These are phyloP conservation scores for Lactarius hatsudake DNA, from an alignment of 768 basidiomycete species.

Conservation along the genomic window DNA sequence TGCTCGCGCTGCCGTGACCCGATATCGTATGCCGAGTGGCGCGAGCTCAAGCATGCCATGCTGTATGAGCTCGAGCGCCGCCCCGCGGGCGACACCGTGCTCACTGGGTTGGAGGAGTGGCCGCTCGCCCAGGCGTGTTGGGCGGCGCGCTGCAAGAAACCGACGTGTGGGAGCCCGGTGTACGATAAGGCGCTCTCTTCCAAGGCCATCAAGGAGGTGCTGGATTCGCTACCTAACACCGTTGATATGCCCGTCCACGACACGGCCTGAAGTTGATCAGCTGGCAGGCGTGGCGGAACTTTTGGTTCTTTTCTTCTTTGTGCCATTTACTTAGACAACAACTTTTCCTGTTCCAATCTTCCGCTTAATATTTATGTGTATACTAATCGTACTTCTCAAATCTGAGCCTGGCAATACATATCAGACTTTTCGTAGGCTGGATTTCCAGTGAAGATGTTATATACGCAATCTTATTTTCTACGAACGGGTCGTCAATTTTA, in stretches of 20 bases:
- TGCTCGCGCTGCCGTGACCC: slow-evolving; percentile 50
- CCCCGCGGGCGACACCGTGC: slow-evolving; percentile 57
- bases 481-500: background rate
- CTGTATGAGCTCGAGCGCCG: slow-evolving; percentile 56
- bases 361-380: background rate
- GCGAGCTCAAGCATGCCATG: slow-evolving; percentile 58
- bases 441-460: background rate
- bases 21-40: slow-evolving; percentile 61
- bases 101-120: slow-evolving; percentile 54
- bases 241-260: slow-evolving; percentile 29
- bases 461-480: background rate
- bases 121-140: slow-evolving; percentile 59
- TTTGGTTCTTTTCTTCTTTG: background rate
- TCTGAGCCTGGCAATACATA: background rate
- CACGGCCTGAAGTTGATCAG: slow-evolving; percentile 2
- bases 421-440: background rate
- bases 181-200: slow-evolving; percentile 58
- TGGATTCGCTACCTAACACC: slow-evolving; percentile 47
- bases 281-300: background rate
- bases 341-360: background rate
- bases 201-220: slow-evolving; percentile 52
- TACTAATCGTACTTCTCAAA: background rate
- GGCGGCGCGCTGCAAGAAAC: slow-evolving; percentile 50
- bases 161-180: slow-evolving; percentile 45
- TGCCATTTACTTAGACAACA: background rate